These are phyloP conservation scores for Chrysoporthe deuterocubensis DNA, from an alignment of 2,329 filamentous ascomycete genomes.

Conservation along the genomic window DNA sequence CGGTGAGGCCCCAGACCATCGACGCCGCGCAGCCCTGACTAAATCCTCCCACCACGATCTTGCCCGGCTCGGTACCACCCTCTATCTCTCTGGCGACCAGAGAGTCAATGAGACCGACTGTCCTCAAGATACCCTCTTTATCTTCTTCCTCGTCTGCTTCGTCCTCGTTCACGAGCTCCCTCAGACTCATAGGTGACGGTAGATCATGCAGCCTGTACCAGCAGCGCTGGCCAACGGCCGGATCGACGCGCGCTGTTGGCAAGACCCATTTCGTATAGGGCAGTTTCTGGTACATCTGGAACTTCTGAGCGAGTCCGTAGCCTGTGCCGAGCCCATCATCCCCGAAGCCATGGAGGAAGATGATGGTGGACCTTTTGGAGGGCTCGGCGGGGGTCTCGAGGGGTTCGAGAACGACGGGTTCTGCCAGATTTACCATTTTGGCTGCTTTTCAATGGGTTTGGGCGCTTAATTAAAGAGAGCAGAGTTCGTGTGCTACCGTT, in stretches of 20 bases:
- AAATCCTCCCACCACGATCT: conserved; percentile 22
- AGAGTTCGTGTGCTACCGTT: neutral
- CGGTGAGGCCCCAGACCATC: conserved; percentile 21
- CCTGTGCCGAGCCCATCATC: conserved; percentile 25
- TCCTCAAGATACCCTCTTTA: conserved; percentile 19
- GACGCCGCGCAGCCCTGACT: conserved; percentile 26
- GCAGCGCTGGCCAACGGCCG: conserved; percentile 18
- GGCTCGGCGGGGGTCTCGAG: conserved; percentile 15
- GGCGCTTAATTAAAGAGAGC: neutral
- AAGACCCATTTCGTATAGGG: conserved; percentile 20
- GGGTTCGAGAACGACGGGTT: conserved; percentile 19
- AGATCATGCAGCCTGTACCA: conserved; percentile 24
- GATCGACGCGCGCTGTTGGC: conserved; percentile 16
- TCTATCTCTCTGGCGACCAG: conserved; percentile 17
- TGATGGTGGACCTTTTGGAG: conserved; percentile 15
- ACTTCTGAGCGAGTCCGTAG: conserved; percentile 24
- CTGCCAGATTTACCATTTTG: conserved; percentile 12
- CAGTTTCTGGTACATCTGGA: conserved; percentile 22
- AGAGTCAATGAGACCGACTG: conserved; percentile 18
- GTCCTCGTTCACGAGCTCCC: conserved; percentile 8
- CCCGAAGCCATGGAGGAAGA: conserved; percentile 25
- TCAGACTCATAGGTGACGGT: conserved; percentile 14
- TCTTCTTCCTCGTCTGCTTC: conserved; percentile 4
- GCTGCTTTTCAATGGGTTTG: neutral
- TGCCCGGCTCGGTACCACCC: conserved; percentile 8